Evolutionary conservation across 139 green algal species (phyloP), one percentile per base, ranked within the genome.

Genomic region (Ulvella scutata): DNA sequence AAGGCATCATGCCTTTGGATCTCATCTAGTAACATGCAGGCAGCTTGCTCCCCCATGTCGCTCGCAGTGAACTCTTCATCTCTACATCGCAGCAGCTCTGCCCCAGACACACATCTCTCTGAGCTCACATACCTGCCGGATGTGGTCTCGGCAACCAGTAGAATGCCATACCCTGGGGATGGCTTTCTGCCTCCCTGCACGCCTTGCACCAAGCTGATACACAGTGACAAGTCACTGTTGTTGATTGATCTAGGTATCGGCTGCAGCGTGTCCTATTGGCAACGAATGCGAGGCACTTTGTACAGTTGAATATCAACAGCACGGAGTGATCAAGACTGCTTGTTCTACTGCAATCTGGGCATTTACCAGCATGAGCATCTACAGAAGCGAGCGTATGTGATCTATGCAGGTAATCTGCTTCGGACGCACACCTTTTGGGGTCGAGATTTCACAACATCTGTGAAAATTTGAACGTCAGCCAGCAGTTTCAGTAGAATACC

Each of bases 391-490:
- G n/a, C n/a, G n/a, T n/a, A n/a, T n/a, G n/a, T n/a, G n/a, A n/a
- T n/a, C n/a, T n/a, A n/a, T n/a, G n/a, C n/a, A n/a, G n/a, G n/a
- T n/a, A n/a, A n/a, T n/a, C n/a, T n/a, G n/a, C n/a, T n/a, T n/a
- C n/a, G n/a, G n/a, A n/a, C n/a, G n/a, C n/a, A n/a, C n/a, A n/a
- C n/a, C n/a, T n/a, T n/a, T n/a, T n/a, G n/a, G n/a, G n/a, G n/a
- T n/a, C n/a, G n/a, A n/a, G n/a, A n/a, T n/a, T n/a, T n/a, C n/a
- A 89, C 84, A 51, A 97, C 90, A 76, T 99, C 95, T 0, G 95
- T 99, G 85, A 99, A 99, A 62, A 99, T 94, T 83, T 92, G 98
- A 43, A 99, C 95, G 74, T 99, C 95, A 2, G 94, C 85, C 59
- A 99, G 84, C 72, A 98, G 85, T 36, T 85, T 34, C 79, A 98